Percentiles rank a stretch among this genome's conserved stretches.
Evolutionary conservation across 768 basidiomycete genomes (phyloP).

Genomic region (Neoboletus brunneissimus): DNA sequence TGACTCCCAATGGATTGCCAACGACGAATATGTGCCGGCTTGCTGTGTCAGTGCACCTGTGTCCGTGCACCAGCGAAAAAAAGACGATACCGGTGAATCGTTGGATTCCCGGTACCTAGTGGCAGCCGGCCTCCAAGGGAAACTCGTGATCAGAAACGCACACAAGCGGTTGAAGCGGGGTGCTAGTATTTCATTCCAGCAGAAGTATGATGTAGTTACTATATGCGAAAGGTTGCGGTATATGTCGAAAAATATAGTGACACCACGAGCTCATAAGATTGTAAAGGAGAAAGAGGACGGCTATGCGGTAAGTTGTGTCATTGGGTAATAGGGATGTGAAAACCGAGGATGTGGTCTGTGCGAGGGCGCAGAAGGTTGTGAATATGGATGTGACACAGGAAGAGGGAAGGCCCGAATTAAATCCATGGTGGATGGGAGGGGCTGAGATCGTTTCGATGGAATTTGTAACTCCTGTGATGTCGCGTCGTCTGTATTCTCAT

Average conservation of each 20-base stretch:
- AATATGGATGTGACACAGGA: conserved; percentile 33
- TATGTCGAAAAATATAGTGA: conserved; percentile 35
- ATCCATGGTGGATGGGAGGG: conserved; percentile 37
- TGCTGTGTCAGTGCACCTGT: neutral
- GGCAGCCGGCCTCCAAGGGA: neutral
- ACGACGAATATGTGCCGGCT: neutral
- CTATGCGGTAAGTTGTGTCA: conserved; percentile 27
- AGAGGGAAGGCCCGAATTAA: conserved; percentile 49
- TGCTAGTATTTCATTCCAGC: neutral
- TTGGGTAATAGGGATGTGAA: conserved; percentile 25
- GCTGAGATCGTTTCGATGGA: conserved; percentile 25
- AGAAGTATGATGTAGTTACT: conserved; percentile 1
- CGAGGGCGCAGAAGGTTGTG: conserved; percentile 18
- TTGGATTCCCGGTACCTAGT: conserved; percentile 6
- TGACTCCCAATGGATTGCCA: no score
- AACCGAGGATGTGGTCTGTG: conserved; percentile 27
- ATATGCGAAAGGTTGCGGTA: conserved; percentile 24
- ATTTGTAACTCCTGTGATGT: conserved; percentile 28
- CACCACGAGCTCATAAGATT: conserved; percentile 23
- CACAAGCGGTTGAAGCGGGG: neutral
- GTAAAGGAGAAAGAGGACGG: neutral
- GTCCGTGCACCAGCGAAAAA: neutral
- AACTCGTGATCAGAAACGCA: neutral
- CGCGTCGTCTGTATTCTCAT: conserved; percentile 24
- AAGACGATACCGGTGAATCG: neutral